Percentiles rank a stretch among this genome's conserved stretches.
These are phyloP conservation scores for Lupinus albus DNA, from an alignment of 306 rosid genomes.

Conservation along the genomic window DNA sequence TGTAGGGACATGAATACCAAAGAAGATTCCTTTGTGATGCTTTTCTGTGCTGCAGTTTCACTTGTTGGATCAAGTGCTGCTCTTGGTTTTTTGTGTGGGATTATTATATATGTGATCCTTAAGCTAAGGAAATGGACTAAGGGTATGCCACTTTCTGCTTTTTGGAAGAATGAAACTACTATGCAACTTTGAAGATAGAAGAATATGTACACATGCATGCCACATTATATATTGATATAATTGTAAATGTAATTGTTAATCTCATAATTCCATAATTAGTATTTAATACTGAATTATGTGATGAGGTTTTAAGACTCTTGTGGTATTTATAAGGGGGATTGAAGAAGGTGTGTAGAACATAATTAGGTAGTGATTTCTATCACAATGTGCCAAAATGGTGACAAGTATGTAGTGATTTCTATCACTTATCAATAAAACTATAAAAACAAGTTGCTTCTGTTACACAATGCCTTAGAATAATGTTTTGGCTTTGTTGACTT, in stretches of 20 bases:
- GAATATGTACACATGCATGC: no score
- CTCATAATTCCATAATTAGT: background rate
- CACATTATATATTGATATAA: background rate
- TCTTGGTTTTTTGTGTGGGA: slow-evolving; percentile 64
- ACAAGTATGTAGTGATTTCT: background rate
- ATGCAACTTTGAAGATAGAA: slow-evolving; percentile 18
- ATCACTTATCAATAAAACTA: slow-evolving; percentile 19
- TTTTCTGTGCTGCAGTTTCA: slow-evolving; percentile 59
- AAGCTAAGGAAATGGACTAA: slow-evolving; percentile 48
- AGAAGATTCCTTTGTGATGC: slow-evolving; percentile 67
- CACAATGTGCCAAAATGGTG: background rate
- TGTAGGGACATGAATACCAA: slow-evolving; percentile 66
- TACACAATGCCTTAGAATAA: background rate
- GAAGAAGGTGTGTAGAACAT: background rate
- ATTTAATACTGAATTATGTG: background rate
- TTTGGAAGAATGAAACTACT: slow-evolving; percentile 36
- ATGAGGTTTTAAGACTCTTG: background rate
- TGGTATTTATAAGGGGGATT: background rate
- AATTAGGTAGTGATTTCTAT: background rate
- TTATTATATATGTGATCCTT: slow-evolving; percentile 47
- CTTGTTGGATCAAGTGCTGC: slow-evolving; percentile 71
- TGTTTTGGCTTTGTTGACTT: background rate
- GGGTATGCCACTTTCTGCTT: slow-evolving; percentile 13
- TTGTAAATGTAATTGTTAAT: background rate
- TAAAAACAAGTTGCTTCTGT: background rate